Evolutionary conservation across 2,329 filamentous ascomycete genomes (phyloP).

Genomic region (Fusarium bactridioides): DNA sequence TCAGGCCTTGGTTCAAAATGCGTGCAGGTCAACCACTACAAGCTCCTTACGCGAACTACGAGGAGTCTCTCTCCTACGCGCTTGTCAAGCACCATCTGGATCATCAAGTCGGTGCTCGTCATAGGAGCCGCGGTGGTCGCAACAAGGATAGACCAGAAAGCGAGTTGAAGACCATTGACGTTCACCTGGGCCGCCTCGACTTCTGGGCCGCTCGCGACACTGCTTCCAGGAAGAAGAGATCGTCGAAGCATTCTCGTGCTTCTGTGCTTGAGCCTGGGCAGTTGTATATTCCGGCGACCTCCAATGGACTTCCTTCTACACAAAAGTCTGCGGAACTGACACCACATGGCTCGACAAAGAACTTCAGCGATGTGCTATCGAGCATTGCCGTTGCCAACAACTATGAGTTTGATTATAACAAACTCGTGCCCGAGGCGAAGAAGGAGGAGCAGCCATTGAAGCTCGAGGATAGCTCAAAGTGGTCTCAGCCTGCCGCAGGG

Average conservation of each 20-base stretch:
- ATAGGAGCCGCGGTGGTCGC: conserved; percentile 27
- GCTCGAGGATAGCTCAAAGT: background rate
- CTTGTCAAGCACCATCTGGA: conserved; percentile 41
- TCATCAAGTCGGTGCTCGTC: conserved; percentile 37
- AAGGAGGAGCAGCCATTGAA: background rate
- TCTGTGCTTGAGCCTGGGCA: background rate
- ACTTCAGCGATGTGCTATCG: background rate
- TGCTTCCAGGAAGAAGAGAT: background rate
- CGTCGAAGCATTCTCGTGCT: background rate
- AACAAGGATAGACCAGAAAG: conserved; percentile 24
- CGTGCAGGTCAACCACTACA: background rate
- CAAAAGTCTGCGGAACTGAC: background rate
- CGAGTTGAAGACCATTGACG: conserved; percentile 39
- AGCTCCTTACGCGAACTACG: conserved; percentile 29
- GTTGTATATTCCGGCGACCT: background rate
- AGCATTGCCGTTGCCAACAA: background rate
- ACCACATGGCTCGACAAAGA: background rate
- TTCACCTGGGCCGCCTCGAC: conserved; percentile 40
- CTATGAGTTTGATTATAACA: background rate
- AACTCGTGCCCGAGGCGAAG: background rate
- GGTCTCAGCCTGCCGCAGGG: no score
- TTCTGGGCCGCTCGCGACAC: background rate
- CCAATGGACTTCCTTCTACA: background rate
- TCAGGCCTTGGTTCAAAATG: conserved; percentile 46
- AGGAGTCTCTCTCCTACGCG: conserved; percentile 44